A percentile compares a stretch with the other conserved stretches of the same genome.
Conservation (phyloP, 2,329 filamentous ascomycete species). For the Lachnellula suecica region DNA sequence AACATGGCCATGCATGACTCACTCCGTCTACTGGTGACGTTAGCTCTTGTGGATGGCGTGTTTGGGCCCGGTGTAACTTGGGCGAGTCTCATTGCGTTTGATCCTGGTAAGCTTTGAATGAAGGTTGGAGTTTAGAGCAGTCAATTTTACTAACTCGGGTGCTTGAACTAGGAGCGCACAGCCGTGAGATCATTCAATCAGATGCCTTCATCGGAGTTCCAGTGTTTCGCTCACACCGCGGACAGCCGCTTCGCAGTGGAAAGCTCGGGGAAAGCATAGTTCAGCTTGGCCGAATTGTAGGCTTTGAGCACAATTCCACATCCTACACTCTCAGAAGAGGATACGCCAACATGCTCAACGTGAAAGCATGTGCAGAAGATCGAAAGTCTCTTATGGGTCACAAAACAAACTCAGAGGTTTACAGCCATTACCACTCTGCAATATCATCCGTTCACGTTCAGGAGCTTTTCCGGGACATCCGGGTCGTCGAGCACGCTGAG, state of each 20-base stretch:
- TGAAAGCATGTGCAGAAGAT: conserved; percentile 5
- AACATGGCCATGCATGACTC: conserved; percentile 6
- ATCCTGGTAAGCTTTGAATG: conserved; percentile 2
- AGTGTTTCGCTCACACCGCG: not conserved
- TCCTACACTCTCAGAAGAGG: conserved; percentile 5
- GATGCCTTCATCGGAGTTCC: conserved; percentile 2
- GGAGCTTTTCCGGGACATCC: conserved; percentile 1
- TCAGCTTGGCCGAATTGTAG: not conserved
- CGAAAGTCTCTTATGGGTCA: conserved; percentile 9
- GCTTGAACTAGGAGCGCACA: not conserved
- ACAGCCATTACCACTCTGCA: conserved; percentile 6
- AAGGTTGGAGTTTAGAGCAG: no score
- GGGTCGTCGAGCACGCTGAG: not conserved
- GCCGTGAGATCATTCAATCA: conserved; percentile 2
- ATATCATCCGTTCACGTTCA: conserved; percentile 3
- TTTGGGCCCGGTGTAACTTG: conserved; percentile 4
- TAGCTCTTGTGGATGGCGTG: conserved; percentile 5
- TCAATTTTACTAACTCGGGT: no score
- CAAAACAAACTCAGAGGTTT: conserved; percentile 8
- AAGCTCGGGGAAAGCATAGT: conserved; percentile 4
- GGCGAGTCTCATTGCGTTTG: not conserved
- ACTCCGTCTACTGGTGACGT: conserved; percentile 3
- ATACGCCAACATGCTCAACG: conserved; percentile 5
- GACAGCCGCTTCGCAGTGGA: conserved; percentile 1
- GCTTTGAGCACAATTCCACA: conserved; percentile 6